Conservation (phyloP, 2,329 filamentous ascomycete species). For the Cercospora sp. region DNA sequence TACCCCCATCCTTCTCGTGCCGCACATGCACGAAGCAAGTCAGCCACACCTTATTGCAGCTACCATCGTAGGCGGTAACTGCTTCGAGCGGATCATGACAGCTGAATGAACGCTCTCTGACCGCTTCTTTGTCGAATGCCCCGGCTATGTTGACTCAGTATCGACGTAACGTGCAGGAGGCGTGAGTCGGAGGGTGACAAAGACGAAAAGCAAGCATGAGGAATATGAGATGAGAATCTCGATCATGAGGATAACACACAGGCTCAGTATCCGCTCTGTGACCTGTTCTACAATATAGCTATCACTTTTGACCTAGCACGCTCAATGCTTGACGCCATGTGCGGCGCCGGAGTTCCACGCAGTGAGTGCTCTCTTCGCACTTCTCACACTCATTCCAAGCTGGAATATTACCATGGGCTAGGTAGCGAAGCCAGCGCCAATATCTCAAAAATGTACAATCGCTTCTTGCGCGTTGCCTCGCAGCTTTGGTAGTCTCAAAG, state of each 20-base stretch:
- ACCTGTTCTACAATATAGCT: background rate
- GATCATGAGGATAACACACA: background rate
- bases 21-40: background rate
- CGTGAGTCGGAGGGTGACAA: background rate
- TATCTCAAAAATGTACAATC: constrained; percentile 3
- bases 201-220: background rate
- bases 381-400: background rate
- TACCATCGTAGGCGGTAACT: background rate
- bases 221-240: background rate
- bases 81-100: background rate
- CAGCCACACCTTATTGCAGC: constrained; percentile 1
- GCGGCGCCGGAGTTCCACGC: background rate
- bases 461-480: background rate
- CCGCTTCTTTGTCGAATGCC: background rate
- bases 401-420: background rate
- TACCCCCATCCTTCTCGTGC: background rate
- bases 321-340: background rate
- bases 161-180: background rate
- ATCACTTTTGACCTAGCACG: background rate
- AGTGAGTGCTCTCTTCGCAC: background rate
- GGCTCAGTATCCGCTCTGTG: background rate
- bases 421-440: background rate
- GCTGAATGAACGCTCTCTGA: background rate
- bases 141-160: background rate
- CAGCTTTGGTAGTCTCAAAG: background rate